Evolutionary conservation across 352 stramenopile genomes (phyloP), one percentile per base, ranked within the genome.

Genomic region (Phytopythium kandeliae): DNA sequence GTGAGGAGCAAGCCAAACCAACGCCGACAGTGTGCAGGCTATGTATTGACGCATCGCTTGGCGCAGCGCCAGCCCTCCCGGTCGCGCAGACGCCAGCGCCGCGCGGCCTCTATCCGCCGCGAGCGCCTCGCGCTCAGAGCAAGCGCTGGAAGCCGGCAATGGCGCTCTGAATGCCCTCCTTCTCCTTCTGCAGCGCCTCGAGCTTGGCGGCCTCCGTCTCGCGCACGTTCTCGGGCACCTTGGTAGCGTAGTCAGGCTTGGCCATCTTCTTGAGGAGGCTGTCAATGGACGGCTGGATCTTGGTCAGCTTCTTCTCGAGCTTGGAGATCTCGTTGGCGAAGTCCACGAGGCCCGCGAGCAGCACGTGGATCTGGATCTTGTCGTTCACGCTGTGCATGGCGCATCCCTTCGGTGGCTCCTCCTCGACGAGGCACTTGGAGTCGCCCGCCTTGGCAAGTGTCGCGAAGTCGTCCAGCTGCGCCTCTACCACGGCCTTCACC

Each of bases 351-450:
- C 84, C 84, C 15, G 77, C 76, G 0, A 95, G 71, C 55, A 95
- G 69, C 55, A 97, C 80, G 54, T 93, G 76, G 54, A 96, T 77
- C 70, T 96, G 89, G 45, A 96, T 74, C 71, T 93, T 94, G 43
- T 93, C 93, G 69, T 98, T 98, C 53, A 98, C 85, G 56, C 78
- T 90, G 62, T 96, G 76, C 72, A 97, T 97, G 59, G 90, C 93
- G 73, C 90, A 89, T 58, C 91, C 73, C 53, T 92, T 81, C 10
- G 95, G 85, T 12, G 71, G 65, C 46, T 85, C 79, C 42, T 96
- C 82, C 17, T 69, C 65, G 54, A 95, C 66, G 28, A 98, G 86
- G 43, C 94, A 84, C 62, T 96, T 87, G 48, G 89, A 91, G 54
- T 85, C 74, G 12, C 88, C 88, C 40, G 89, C 93, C 68, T 97